Evolutionary conservation across 495 filamentous ascomycete genomes (phyloP).

Genomic region (Parathielavia appendiculata): DNA sequence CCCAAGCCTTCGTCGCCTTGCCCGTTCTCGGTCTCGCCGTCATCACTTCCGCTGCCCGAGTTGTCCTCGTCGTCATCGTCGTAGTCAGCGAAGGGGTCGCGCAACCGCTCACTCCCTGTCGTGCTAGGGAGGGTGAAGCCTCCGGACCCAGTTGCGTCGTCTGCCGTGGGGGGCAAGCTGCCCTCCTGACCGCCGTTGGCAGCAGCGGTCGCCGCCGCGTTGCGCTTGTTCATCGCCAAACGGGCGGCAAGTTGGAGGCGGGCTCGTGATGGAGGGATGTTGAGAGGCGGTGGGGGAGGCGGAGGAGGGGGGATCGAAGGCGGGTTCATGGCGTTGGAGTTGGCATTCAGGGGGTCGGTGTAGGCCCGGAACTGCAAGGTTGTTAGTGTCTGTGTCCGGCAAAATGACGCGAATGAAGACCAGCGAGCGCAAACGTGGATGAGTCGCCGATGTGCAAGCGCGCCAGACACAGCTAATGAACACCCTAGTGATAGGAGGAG

Average conservation of each 20-base stretch:
- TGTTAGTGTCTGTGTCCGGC: conserved; percentile 14
- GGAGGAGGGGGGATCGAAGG: conserved; percentile 49
- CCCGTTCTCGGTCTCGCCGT: conserved; percentile 31
- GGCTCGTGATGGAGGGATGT: conserved; percentile 79
- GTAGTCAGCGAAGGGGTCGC: conserved; percentile 48
- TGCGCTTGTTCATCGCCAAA: conserved; percentile 72
- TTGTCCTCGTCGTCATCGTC: conserved; percentile 44
- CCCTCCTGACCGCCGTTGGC: conserved; percentile 32
- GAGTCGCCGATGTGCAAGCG: neutral
- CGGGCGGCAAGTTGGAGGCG: conserved; percentile 78
- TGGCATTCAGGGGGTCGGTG: conserved; percentile 43
- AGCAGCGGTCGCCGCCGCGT: conserved; percentile 39
- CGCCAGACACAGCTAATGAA: too few relatives aligned
- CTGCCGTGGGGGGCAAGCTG: conserved; percentile 14
- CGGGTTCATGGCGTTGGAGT: conserved; percentile 40
- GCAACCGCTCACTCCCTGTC: conserved; percentile 27
- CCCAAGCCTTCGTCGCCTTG: conserved; percentile 19
- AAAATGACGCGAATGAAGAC: neutral
- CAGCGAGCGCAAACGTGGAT: neutral
- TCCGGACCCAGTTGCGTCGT: conserved; percentile 25
- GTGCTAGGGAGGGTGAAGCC: conserved; percentile 23
- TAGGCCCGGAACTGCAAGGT: conserved; percentile 45
- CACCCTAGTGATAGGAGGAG: neutral
- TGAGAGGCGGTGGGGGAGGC: conserved; percentile 61
- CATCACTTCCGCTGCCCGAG: conserved; percentile 28